Conservation (phyloP, 1,139 yeast species). For the Zygosaccharomyces pseudobailii region DNA sequence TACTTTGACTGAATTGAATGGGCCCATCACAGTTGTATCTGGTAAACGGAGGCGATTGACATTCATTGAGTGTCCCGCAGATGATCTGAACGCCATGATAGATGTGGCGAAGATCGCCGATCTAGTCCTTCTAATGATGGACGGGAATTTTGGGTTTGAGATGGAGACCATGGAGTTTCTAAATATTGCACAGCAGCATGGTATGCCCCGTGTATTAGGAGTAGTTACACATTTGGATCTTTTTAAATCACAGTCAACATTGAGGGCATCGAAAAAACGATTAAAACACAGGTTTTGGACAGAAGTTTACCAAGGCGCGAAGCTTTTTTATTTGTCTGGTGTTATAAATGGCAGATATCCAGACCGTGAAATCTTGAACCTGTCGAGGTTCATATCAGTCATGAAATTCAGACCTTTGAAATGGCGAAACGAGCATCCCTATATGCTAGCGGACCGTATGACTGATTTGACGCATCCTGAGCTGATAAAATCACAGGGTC, state of each 20-base stretch:
- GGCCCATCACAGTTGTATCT: constrained; percentile 96
- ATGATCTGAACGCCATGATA: constrained; percentile 91
- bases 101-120: constrained; percentile 97
- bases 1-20: constrained; percentile 77
- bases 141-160: constrained; percentile 96
- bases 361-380: constrained; percentile 87
- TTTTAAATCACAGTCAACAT: constrained; percentile 82
- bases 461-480: constrained; percentile 97
- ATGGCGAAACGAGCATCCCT: constrained; percentile 99
- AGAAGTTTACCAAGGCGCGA: constrained; percentile 97
- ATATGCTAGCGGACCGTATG: constrained; percentile 82
- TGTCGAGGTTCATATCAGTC: constrained; percentile 88
- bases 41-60: constrained; percentile 93
- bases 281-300: constrained; percentile 97
- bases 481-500: constrained; percentile 59
- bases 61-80: constrained; percentile 79
- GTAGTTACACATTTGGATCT: constrained; percentile 94
- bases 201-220: constrained; percentile 97
- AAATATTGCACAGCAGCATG: constrained; percentile 94
- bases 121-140: constrained; percentile 79
- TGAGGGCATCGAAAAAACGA: constrained; percentile 87
- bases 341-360: constrained; percentile 97
- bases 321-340: constrained; percentile 88
- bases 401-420: constrained; percentile 97
- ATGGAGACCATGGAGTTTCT: constrained; percentile 99